Evolutionary conservation across 805 yeast genomes (phyloP).

Genomic region (Clavispora vitiphila): DNA sequence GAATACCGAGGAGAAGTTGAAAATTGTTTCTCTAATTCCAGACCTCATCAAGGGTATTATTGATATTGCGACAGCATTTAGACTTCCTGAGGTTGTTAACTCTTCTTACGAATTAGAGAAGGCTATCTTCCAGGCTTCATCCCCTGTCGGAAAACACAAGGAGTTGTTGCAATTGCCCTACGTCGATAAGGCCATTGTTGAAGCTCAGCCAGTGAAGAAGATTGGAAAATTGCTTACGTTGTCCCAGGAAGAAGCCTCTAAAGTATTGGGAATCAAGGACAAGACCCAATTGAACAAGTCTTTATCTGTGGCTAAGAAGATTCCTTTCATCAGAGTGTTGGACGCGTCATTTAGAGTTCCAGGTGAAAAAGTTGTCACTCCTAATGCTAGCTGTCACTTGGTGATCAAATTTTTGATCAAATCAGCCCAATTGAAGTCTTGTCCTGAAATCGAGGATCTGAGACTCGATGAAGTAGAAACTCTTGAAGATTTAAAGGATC

Average conservation of each 20-base stretch:
- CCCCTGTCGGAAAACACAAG: conserved; percentile 45
- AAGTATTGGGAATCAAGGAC: conserved; percentile 52
- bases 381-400: conserved; percentile 63
- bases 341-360: conserved; percentile 78
- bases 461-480: conserved; percentile 53
- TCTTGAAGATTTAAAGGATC: conserved; percentile 66
- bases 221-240: conserved; percentile 66
- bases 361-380: conserved; percentile 72
- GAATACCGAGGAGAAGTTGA: conserved; percentile 39
- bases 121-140: conserved; percentile 71
- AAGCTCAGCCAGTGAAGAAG: conserved; percentile 45
- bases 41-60: conserved; percentile 64
- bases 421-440: conserved; percentile 65
- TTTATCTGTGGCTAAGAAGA: conserved; percentile 50
- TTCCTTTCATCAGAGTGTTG: conserved; percentile 66
- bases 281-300: conserved; percentile 43
- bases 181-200: conserved; percentile 47
- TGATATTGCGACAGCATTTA: conserved; percentile 78
- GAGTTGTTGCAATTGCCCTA: conserved; percentile 81
- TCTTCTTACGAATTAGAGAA: conserved; percentile 64
- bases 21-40: conserved; percentile 60
- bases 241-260: conserved; percentile 49
- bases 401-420: conserved; percentile 69
- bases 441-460: conserved; percentile 39
- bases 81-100: conserved; percentile 60